These are phyloP conservation scores for Exophiala sp. DNA, from an alignment of 2,329 filamentous ascomycete genomes.

Conservation along the genomic window DNA sequence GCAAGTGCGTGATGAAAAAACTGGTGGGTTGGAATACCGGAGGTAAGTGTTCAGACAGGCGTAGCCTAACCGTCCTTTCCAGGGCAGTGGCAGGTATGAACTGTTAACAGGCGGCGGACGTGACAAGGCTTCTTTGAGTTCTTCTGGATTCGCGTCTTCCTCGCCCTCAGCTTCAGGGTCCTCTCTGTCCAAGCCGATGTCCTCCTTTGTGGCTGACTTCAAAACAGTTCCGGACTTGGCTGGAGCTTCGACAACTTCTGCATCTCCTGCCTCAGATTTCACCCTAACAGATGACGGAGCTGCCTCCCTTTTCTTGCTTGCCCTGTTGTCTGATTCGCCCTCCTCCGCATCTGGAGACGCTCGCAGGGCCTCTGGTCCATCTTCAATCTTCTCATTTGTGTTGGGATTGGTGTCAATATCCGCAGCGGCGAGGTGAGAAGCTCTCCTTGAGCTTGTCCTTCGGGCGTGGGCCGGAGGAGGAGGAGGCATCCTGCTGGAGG, in stretches of 20 bases:
- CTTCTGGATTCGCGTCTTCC: constrained; percentile 48
- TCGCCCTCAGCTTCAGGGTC: constrained; percentile 52
- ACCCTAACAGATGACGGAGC: not conserved
- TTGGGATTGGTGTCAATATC: constrained; percentile 30
- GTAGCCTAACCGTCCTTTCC: constrained; percentile 85
- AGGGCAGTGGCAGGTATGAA: constrained; percentile 74
- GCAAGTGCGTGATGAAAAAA: constrained; percentile 88
- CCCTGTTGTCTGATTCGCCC: not conserved
- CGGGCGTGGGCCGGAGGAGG: constrained; percentile 16
- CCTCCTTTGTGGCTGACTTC: constrained; percentile 27
- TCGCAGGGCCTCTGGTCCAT: constrained; percentile 28
- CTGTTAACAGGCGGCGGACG: constrained; percentile 76
- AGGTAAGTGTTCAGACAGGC: constrained; percentile 92
- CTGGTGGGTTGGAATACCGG: constrained; percentile 69
- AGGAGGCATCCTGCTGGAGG: constrained; percentile 17
- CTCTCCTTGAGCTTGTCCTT: constrained; percentile 26
- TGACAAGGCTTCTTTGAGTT: constrained; percentile 53
- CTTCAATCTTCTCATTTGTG: constrained; percentile 28
- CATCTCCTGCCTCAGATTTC: not conserved
- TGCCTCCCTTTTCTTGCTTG: constrained; percentile 11
- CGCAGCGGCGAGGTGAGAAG: constrained; percentile 20
- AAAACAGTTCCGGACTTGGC: constrained; percentile 15
- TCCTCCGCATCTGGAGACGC: constrained; percentile 31
- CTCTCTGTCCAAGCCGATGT: constrained; percentile 27
- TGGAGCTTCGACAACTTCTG: constrained; percentile 16